Conservation (phyloP, 331 rosid species). For the Malus hybrid region DNA sequence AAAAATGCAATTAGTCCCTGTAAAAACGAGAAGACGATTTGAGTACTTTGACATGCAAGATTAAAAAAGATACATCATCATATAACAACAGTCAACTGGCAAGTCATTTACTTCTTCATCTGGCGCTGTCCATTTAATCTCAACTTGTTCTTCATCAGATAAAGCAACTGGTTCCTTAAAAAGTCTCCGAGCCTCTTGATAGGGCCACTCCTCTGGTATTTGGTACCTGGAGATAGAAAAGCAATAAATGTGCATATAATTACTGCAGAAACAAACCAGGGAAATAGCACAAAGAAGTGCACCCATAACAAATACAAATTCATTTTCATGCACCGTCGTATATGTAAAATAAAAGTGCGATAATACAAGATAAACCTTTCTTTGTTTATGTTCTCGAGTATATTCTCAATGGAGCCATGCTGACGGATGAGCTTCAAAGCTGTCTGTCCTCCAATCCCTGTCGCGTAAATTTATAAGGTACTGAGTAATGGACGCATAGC, state of each 20-base stretch:
- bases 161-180: constrained; percentile 73
- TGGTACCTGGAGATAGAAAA: constrained; percentile 61
- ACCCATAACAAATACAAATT: not conserved
- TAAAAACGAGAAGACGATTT: constrained; percentile 18
- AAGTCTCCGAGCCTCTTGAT: constrained; percentile 78
- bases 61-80: not conserved
- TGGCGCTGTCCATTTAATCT: constrained; percentile 85
- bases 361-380: constrained; percentile 34
- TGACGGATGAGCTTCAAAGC: constrained; percentile 93
- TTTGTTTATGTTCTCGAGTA: constrained; percentile 68
- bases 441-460: constrained; percentile 94
- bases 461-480: constrained; percentile 13
- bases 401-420: constrained; percentile 84
- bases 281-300: constrained; percentile 5
- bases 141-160: constrained; percentile 59
- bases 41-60: not conserved
- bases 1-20: constrained; percentile 75
- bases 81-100: constrained; percentile 3
- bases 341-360: not conserved
- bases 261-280: not conserved
- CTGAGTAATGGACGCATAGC: constrained; percentile 6
- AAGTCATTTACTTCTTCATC: constrained; percentile 70
- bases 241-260: too few species aligned
- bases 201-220: constrained; percentile 87
- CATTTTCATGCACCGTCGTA: not conserved